Percentiles rank a stretch among this genome's conserved stretches.
Conservation (phyloP, 2,329 filamentous ascomycete species). For the Trichoderma pleuroti region DNA sequence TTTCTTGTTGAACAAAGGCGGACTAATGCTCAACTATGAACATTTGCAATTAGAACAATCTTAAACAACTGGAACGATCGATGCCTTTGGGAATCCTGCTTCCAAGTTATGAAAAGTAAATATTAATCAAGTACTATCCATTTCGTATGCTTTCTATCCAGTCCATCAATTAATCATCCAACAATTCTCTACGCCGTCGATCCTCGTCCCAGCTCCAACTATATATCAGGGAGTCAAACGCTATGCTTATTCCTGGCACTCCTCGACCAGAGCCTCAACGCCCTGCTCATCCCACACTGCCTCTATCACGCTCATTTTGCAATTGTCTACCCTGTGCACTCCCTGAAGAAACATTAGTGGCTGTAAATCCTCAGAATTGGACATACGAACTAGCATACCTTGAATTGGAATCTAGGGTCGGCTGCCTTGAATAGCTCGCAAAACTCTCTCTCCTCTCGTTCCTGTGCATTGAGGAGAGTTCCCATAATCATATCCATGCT, state of each 20-base stretch:
- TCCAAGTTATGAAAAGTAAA: background rate
- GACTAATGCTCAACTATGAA: background rate
- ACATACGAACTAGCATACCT: conserved; percentile 28
- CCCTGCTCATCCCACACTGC: conserved; percentile 42
- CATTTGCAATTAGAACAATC: background rate
- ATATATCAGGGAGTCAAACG: background rate
- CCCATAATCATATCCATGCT: conserved; percentile 54
- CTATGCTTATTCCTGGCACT: background rate
- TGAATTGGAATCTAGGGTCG: conserved; percentile 42
- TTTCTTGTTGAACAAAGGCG: background rate
- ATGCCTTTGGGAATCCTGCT: background rate
- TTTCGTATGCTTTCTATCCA: background rate
- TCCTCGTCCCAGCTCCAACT: background rate
- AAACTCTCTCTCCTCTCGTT: conserved; percentile 47
- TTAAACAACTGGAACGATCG: background rate
- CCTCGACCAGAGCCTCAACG: background rate
- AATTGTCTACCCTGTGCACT: conserved; percentile 39
- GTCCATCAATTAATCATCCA: background rate
- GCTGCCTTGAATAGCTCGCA: conserved; percentile 41
- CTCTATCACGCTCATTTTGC: conserved; percentile 48
- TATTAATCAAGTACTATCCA: background rate
- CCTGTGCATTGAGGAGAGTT: conserved; percentile 49
- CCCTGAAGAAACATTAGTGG: conserved; percentile 30
- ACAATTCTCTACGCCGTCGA: background rate
- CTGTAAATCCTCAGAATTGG: rapidly evolving